Evolutionary conservation across 1,284 basidiomycete species (phyloP).

Genomic region (Apiotrichum sp.): DNA sequence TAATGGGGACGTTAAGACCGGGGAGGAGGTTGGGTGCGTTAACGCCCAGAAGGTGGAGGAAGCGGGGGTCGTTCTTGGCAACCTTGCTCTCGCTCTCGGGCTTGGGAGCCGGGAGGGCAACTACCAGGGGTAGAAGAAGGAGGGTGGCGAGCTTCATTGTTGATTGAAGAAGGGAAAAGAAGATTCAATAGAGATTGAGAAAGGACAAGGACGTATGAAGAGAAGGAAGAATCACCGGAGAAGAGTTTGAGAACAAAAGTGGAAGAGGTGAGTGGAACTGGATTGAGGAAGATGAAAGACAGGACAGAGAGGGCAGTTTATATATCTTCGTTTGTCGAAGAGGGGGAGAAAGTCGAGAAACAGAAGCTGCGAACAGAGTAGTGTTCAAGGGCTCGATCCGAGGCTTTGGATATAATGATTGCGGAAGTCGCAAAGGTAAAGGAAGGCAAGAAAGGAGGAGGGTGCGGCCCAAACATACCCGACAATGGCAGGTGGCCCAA

Average conservation of each 20-base stretch:
- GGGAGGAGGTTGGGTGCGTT: background rate
- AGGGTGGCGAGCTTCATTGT: conserved; percentile 1
- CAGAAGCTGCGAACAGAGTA: no score
- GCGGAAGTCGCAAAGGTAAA: no score
- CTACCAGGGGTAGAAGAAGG: background rate
- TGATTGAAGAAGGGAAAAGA: background rate
- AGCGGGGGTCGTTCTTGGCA: background rate
- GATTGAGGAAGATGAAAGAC: no score
- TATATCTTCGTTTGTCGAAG: no score
- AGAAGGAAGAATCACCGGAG: background rate
- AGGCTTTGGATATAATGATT: no score
- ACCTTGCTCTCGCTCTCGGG: background rate
- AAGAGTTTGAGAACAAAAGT: background rate
- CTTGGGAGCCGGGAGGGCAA: background rate
- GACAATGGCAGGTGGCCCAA: no score
- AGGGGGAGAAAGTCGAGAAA: no score
- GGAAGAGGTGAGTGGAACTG: background rate
- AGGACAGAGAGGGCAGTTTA: no score
- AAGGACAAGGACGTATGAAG: background rate
- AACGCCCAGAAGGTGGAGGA: background rate
- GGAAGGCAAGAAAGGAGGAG: no score
- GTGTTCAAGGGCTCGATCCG: no score
- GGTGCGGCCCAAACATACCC: no score
- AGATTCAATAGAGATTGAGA: no score
- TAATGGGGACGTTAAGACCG: background rate